These are phyloP conservation scores for Multifurca ochricompacta DNA, from an alignment of 768 basidiomycete genomes.

Conservation along the genomic window DNA sequence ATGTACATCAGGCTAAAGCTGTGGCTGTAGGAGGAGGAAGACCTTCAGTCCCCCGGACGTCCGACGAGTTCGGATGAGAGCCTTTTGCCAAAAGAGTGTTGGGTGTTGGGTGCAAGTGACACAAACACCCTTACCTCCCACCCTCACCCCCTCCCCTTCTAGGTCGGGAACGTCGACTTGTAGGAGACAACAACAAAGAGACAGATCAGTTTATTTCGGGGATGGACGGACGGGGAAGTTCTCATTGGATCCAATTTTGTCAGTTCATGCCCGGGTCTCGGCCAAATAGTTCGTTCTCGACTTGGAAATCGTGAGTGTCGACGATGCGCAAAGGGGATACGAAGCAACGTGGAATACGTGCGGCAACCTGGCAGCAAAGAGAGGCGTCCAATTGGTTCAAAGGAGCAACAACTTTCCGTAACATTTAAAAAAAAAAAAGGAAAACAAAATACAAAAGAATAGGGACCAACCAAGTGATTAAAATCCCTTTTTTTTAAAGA, in stretches of 20 bases:
- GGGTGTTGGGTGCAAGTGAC: neutral
- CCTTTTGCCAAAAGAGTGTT: slow-evolving; percentile 5
- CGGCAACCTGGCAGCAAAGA: slow-evolving; percentile 6
- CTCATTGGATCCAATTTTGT: slow-evolving; percentile 3
- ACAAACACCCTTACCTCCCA: too few species aligned
- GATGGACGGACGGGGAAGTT: neutral
- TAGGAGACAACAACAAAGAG: too few species aligned
- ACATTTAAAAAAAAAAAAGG: neutral
- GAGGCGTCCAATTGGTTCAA: too few species aligned
- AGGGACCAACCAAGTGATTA: too few species aligned
- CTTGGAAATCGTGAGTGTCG: neutral
- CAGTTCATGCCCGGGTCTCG: slow-evolving; percentile 3
- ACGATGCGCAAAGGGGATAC: slow-evolving; percentile 1
- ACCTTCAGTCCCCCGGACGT: neutral
- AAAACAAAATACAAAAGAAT: neutral
- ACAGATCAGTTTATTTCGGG: slow-evolving; percentile 1
- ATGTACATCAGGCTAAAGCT: neutral
- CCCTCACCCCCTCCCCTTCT: too few species aligned
- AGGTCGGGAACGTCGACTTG: too few species aligned
- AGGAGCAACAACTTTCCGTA: too few species aligned
- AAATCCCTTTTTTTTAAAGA: too few species aligned
- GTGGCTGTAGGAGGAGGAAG: neutral
- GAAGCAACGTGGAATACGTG: slow-evolving; percentile 14
- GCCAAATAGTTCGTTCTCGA: neutral
- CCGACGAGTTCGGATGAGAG: slow-evolving; percentile 10